Evolutionary conservation across 176 grass and related monocot genomes (phyloP), one percentile per base, ranked within the genome.

Genomic region (Rhynchospora tenuis): DNA sequence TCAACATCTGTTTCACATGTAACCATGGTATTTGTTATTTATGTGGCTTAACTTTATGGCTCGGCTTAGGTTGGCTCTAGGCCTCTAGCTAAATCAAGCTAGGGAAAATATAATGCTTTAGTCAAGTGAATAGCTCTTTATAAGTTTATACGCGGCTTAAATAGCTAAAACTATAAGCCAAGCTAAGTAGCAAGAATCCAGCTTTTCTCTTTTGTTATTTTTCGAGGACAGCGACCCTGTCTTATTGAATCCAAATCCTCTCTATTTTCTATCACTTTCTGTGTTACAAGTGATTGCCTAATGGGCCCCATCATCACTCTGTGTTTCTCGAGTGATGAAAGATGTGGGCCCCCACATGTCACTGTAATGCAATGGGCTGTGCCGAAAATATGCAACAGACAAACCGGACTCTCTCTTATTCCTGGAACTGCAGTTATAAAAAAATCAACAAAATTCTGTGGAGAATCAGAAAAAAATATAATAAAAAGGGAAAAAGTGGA

Each of bases 1-100:
- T 73, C 70, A 67, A 51, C 84, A 77, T 52, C 38, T 79, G 31
- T 85, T 85, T 85, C 84, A 85, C 84, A 47, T 85, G 70, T 78
- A 51, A 62, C 20, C 79, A 17, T 65, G 9, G 56, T 83, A 72
- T 68, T 28, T 8, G 1, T 31, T 48, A n/a, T 31, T n/a, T 55
- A 50, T 50, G 13, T 64, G 13, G 4, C 16, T 27, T 16, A 3
- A 0, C 27, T 3, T 69, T 68, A 1, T 60, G 83, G 13, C 54
- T 84, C 43, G 51, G 23, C 47, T 8, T 74, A 38, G 22, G 6
- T 51, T 50, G 44, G 70, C 44, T 73, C 65, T 27, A 38, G 27
- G n/a, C n/a, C n/a, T 8, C 15, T 68, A 15, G 58, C 64, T 57
- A 46, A 64, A 22, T 16, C 11, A 62, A 24, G 42, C 20, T 16